Base-by-base conservation (phyloP, 306 rosid species). In the Echinosophora koreensis region DNA sequence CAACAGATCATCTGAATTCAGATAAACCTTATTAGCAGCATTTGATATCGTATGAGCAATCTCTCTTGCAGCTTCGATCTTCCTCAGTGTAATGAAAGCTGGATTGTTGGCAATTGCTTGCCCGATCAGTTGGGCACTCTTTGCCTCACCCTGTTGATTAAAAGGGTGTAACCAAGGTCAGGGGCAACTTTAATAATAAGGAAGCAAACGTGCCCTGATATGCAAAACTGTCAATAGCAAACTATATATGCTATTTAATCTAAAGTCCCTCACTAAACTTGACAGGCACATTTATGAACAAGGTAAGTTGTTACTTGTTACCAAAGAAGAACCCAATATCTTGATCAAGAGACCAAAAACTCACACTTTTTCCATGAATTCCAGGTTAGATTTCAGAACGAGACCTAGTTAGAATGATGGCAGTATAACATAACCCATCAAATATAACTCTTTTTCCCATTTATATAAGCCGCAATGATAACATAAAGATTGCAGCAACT, bases 21-120 rank as follows among this genome's bases (percentile, higher is more conserved):
- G 80, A 84, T n/a, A 87, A 71, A 86, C 90, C 72, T 82, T 90
- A 84, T 90, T 95, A 59, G 87, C 74, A 17, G 94, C 83, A 44
- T 77, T 77, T 37, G 99, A 75, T 66, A 95, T 75, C 0, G 90
- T 85, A 22, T 77, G 91, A 0, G 97, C 97, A 18, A 90, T 95
- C 47, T 92, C 99, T 71, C 99, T 88, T 0, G 94, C 90, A 12
- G 97, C 97, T 86, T 95, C 99, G 37, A 95, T 95, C 88, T 89
- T 95, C 90, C 97, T 88, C 61, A 88, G 85, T 15, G 94, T 87
- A 84, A 89, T 81, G 62, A 92, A 92, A 7, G 97, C 94, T 16
- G 93, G 87, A 66, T 95, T 92, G 71, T 88, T 86, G 71, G 97
- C 84, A 46, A 91, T 91, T 17, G 97, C 93, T 84, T 90, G 80